Evolutionary conservation across 768 basidiomycete species (phyloP).

Genomic region (Exsudoporus frostii): DNA sequence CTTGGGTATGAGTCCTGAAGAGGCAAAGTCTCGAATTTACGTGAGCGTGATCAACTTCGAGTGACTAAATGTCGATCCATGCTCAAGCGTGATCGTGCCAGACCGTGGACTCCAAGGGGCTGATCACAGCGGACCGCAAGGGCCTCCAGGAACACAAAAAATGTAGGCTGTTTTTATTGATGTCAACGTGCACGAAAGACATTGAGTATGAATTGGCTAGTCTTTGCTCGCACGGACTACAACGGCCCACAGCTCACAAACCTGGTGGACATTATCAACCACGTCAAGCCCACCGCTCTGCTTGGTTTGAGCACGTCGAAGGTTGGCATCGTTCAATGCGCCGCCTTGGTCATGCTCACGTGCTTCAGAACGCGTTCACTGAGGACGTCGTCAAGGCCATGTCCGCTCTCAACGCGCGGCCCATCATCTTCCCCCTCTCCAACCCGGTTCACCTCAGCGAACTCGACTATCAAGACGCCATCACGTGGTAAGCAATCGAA

Average conservation of each 20-base stretch:
- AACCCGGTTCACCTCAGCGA: constrained; percentile 67
- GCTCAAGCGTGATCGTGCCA: constrained; percentile 24
- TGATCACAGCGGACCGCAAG: constrained; percentile 67
- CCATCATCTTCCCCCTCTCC: constrained; percentile 81
- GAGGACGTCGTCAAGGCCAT: constrained; percentile 61
- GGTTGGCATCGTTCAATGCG: constrained; percentile 8
- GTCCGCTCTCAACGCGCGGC: constrained; percentile 59
- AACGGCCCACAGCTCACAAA: constrained; percentile 57
- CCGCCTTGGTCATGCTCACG: not conserved
- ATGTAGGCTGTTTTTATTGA: constrained; percentile 37
- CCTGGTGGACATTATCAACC: constrained; percentile 62
- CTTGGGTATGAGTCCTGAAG: constrained; percentile 59
- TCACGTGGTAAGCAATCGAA: constrained; percentile 44
- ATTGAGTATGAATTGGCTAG: constrained; percentile 26
- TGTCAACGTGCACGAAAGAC: not conserved
- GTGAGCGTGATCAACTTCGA: constrained; percentile 35
- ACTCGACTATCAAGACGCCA: constrained; percentile 57
- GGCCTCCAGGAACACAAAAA: constrained; percentile 73
- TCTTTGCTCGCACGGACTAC: constrained; percentile 72
- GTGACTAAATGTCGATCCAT: not conserved
- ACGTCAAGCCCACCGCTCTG: constrained; percentile 75
- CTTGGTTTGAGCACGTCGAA: constrained; percentile 66
- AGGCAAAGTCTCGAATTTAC: constrained; percentile 66
- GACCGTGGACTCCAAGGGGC: constrained; percentile 76
- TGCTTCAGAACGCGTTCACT: constrained; percentile 51